phyloP scores from a whole-genome alignment of 768 basidiomycete genomes.

The Tylopilus cervinicoccineus region DNA sequence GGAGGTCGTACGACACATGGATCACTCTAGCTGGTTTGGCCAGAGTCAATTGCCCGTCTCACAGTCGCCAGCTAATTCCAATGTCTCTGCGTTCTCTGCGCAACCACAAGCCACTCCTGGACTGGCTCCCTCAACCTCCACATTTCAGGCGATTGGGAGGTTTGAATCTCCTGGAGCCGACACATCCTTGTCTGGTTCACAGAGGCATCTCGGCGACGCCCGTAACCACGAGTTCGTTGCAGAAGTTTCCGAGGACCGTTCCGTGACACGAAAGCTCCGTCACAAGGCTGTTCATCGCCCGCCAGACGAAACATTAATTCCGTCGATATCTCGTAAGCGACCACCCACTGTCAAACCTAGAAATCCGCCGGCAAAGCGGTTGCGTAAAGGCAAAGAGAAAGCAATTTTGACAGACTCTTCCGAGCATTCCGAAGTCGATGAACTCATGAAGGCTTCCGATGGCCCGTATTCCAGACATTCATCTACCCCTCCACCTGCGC shows the following conservation, averaged over 20 bases:
- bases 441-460: slow-evolving; percentile 8
- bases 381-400: slow-evolving; percentile 30
- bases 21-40: slow-evolving; percentile 18
- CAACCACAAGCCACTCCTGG: slow-evolving; percentile 2
- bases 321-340: slow-evolving; percentile 23
- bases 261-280: slow-evolving; percentile 5
- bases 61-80: slow-evolving; percentile 14
- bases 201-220: neutral
- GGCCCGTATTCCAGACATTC: slow-evolving; percentile 8
- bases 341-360: slow-evolving; percentile 14
- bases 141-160: neutral
- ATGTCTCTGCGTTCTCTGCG: neutral
- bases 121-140: slow-evolving; percentile 1
- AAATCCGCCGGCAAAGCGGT: slow-evolving; percentile 17
- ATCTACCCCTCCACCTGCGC: slow-evolving; percentile 16
- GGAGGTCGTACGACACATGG: slow-evolving; percentile 30
- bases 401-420: slow-evolving; percentile 17
- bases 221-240: slow-evolving; percentile 2
- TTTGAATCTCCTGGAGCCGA: neutral
- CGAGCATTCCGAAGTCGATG: slow-evolving; percentile 15
- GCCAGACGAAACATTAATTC: slow-evolving; percentile 5
- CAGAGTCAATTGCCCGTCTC: slow-evolving; percentile 16
- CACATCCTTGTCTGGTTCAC: slow-evolving; percentile 1
- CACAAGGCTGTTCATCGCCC: neutral
- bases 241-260: slow-evolving; percentile 9